Evolutionary conservation across 345 rosid species (phyloP), one percentile per base, ranked within the genome.

Genomic region (Turritis glabra): DNA sequence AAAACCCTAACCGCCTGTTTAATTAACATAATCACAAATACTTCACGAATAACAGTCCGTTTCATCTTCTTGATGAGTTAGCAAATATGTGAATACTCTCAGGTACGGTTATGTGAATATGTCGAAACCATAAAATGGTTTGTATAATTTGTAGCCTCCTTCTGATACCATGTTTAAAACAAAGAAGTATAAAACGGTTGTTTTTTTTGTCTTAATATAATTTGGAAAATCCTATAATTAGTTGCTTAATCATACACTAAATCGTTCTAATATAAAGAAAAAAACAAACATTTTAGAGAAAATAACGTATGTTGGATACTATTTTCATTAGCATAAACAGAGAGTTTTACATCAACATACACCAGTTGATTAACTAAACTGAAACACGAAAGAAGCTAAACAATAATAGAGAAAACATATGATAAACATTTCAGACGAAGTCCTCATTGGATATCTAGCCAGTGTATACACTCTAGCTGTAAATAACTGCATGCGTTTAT

Each of bases 301-400:
- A 29, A 14, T 7, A 30, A 17, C 7, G 38, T 38, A 52, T 51
- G 21, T 44, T 37, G 21, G 66, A 56, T 33, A 66, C n/a, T 56
- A n/a, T 74, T 74, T 47, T 57, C 64, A 54, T 73, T 73, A 64
- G 8, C 64, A 73, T 64, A 43, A 29, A 64, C n/a, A 66, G 19
- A 66, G 59, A 74, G 14, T 22, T 10, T 57, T 32, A 63, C 61
- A 67, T 74, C 67, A 66, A 66, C 73, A 47, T 57, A 66, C 67
- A 57, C 43, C 66, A 66, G 78, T 56, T 65, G 72, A 56, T 37
- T 26, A 74, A 56, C 43, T 66, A 65, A n/a, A 66, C 25, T 47
- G 52, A 66, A 74, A 74, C 67, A 66, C 4, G 72, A 74, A 57
- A 57, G 33, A 66, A 46, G 50, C 71, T 73, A 55, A 64, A 43